phyloP scores from a whole-genome alignment of 179 eudicot genomes.

The Vitellaria paradoxa region DNA sequence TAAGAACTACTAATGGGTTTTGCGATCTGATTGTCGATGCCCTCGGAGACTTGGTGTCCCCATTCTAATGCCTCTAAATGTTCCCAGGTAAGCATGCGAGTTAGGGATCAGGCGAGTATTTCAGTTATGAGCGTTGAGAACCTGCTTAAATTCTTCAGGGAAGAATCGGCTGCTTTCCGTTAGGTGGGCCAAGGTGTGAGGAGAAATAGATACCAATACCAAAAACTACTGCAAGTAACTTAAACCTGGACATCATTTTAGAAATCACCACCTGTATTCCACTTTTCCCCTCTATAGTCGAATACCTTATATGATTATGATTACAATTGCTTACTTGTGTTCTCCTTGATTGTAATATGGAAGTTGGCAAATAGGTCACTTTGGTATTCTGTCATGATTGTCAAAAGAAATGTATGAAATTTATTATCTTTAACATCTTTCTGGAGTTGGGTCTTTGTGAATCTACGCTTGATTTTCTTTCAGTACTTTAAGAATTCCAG shows the following conservation, averaged over 20 bases:
- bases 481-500: too few species aligned
- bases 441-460: too few species aligned
- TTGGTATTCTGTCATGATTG: neutral
- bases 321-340: neutral
- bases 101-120: conserved; percentile 52
- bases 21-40: neutral
- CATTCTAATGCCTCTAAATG: neutral
- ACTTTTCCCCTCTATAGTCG: neutral
- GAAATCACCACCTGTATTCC: conserved; percentile 3
- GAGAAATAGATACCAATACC: neutral
- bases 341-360: neutral
- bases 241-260: neutral
- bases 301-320: neutral
- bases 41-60: neutral
- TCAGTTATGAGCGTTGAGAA: conserved; percentile 45
- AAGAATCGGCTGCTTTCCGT: conserved; percentile 58
- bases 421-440: neutral
- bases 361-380: neutral
- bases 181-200: conserved; percentile 15
- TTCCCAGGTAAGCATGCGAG: conserved; percentile 70
- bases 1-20: neutral
- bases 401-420: neutral
- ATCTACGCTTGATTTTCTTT: neutral
- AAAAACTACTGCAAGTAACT: neutral
- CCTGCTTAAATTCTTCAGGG: conserved; percentile 56